Conservation (phyloP, 2,329 filamentous ascomycete genomes). For the Nemania sp. region DNA sequence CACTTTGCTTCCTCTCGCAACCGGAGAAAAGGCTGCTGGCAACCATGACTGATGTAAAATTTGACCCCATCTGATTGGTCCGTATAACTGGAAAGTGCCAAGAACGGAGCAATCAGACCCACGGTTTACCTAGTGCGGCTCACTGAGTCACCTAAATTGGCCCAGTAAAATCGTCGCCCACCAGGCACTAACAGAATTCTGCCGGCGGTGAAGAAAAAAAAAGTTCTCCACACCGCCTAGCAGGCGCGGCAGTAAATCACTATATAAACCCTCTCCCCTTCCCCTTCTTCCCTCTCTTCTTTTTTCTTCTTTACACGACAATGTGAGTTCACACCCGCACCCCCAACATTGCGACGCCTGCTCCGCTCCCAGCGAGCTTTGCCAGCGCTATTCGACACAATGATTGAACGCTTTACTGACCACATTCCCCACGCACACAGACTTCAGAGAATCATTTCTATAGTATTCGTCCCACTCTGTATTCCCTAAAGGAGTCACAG, state of each 20-base stretch:
- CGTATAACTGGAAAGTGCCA: background rate
- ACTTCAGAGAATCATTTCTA: conserved; percentile 88
- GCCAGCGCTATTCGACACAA: background rate
- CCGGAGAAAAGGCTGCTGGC: conserved; percentile 7
- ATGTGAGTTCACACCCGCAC: conserved; percentile 53
- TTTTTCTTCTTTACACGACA: conserved; percentile 61
- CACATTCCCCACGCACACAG: conserved; percentile 25
- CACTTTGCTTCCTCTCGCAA: conserved; percentile 3
- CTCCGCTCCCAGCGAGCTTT: too few relatives aligned
- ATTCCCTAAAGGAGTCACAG: conserved; percentile 91
- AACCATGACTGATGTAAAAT: background rate
- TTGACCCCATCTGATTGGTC: conserved; percentile 4
- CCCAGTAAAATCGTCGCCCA: conserved; percentile 15
- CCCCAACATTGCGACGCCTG: conserved; percentile 43
- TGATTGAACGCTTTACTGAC: conserved; percentile 8
- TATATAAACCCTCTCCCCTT: conserved; percentile 46
- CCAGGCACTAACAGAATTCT: conserved; percentile 17
- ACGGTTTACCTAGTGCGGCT: too few relatives aligned
- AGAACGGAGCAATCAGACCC: background rate
- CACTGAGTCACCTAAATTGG: background rate
- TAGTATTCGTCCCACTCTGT: conserved; percentile 94
- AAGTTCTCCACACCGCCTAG: conserved; percentile 24
- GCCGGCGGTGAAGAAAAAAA: conserved; percentile 24
- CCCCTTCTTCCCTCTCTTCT: conserved; percentile 43
- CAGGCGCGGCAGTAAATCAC: background rate